Base-by-base conservation (phyloP, 1,284 basidiomycete genomes). In the Melampsora americana region DNA sequence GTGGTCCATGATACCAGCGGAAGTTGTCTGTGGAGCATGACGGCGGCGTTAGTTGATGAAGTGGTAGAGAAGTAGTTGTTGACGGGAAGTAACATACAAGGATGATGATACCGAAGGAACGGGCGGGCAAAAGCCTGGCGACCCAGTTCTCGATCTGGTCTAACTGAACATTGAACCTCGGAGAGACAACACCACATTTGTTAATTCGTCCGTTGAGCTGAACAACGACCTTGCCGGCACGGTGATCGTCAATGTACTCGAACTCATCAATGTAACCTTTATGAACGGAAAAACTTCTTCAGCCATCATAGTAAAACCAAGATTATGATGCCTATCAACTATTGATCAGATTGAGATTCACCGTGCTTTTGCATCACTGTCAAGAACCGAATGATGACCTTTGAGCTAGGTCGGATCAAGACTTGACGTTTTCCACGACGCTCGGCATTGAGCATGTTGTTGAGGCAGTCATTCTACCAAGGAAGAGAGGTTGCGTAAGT, bases 231-330 rank as follows among this genome's bases (percentile, higher is more conserved):
- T 99, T 99, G 83, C 94, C 94, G 20, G 93, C 90, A 79, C 96
- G 94, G 86, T 99, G 96, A 87, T 99, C 96, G 83, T 99, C 96
- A 83, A 99, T 91, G 85, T 97, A 92, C 86, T 98, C 95, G 83
- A 99, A 99, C 87, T 99, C 95, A 82, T 94, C 94, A 79, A 98
- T 97, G 88, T 98, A 98, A 79, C 94, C 95, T 97, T 80, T 7
- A 26, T 11, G 30, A 64, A 35, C 39, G 60, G 0, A 61, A 14
- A 65, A 18, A 67, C 20, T 14, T 23, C 65, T 62, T 53, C 72
- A 71, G 44, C 60, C 16, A 9, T 14, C 12, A 14, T 14, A 44
- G n/a, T n/a, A n/a, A n/a, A 14, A 44, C 42, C 12, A 44, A 11
- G 42, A 11, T 44, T 44, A 11, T 44, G 42, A 44, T 30, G 48